These are phyloP conservation scores for Escovopsis sp. DNA, from an alignment of 2,329 filamentous ascomycete genomes.

Conservation along the genomic window DNA sequence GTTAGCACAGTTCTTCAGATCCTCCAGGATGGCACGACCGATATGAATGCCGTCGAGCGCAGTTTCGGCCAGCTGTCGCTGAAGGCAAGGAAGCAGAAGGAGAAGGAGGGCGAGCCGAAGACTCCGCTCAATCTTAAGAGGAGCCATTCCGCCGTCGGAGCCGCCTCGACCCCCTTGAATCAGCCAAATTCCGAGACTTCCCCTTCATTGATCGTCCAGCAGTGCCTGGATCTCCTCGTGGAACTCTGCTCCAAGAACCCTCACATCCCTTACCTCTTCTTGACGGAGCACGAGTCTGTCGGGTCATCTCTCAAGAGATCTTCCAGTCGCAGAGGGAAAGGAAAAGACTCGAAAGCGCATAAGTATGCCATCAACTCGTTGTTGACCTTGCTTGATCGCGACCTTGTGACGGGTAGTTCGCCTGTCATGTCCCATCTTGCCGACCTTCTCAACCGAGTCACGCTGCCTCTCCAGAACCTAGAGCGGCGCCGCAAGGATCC, in stretches of 20 bases:
- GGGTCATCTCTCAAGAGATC: constrained; percentile 62
- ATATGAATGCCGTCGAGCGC: constrained; percentile 84
- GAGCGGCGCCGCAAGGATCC: constrained; percentile 72
- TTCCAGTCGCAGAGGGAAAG: constrained; percentile 71
- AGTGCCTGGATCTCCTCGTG: constrained; percentile 75
- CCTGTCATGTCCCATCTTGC: constrained; percentile 90
- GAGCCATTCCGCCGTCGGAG: constrained; percentile 45
- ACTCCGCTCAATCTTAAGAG: constrained; percentile 72
- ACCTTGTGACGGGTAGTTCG: constrained; percentile 93
- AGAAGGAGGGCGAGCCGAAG: constrained; percentile 46
- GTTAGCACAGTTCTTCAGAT: constrained; percentile 87
- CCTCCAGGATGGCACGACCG: constrained; percentile 85
- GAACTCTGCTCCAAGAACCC: constrained; percentile 74
- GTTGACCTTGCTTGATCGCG: constrained; percentile 76
- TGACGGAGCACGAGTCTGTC: constrained; percentile 78
- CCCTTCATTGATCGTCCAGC: constrained; percentile 87
- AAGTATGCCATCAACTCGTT: constrained; percentile 89
- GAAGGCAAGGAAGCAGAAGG: constrained; percentile 69
- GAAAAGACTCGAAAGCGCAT: constrained; percentile 66
- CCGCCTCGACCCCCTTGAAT: constrained; percentile 22
- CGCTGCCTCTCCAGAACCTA: constrained; percentile 65
- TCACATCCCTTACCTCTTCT: constrained; percentile 79
- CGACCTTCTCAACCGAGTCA: constrained; percentile 74
- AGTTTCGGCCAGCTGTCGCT: constrained; percentile 90
- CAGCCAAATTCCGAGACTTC: constrained; percentile 73